Conservation (phyloP, 495 filamentous ascomycete species). For the Lichenothelia convexa region DNA sequence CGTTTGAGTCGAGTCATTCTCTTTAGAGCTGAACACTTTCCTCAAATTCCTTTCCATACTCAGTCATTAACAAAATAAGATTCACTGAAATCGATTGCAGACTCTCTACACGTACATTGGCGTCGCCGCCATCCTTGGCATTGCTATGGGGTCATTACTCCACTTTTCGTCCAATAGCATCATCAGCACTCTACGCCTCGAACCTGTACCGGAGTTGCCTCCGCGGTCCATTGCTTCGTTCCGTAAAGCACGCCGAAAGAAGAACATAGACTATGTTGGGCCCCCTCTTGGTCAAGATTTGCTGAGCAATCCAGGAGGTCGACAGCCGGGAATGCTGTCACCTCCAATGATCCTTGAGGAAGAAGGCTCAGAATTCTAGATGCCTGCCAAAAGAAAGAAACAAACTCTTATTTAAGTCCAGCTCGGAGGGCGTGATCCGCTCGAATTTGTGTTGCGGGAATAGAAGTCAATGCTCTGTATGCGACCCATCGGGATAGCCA, state of each 20-base stretch:
- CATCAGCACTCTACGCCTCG: conserved; percentile 20
- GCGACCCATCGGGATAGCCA: too few species aligned
- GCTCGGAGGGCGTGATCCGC: too few species aligned
- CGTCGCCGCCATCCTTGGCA: conserved; percentile 38
- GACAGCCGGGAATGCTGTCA: neutral
- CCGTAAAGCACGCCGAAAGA: conserved; percentile 5
- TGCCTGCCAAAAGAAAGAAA: too few species aligned
- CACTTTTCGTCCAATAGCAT: conserved; percentile 26
- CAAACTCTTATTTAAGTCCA: too few species aligned
- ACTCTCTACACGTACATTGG: conserved; percentile 47
- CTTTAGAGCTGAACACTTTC: too few species aligned
- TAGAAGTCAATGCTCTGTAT: too few species aligned
- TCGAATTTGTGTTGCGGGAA: too few species aligned
- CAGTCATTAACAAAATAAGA: conserved; percentile 6
- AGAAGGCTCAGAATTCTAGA: neutral
- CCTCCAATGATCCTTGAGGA: neutral
- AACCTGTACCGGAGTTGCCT: conserved; percentile 1
- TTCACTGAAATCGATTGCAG: conserved; percentile 22
- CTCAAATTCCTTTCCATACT: neutral
- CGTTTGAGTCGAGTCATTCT: too few species aligned
- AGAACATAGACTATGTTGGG: neutral
- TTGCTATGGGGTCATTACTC: conserved; percentile 30
- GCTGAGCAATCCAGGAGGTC: conserved; percentile 8
- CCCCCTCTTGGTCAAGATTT: conserved; percentile 7
- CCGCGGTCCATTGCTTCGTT: conserved; percentile 5